Evolutionary conservation across 805 yeast genomes (phyloP), one percentile per base, ranked within the genome.

Genomic region (Starmera amethionina): DNA sequence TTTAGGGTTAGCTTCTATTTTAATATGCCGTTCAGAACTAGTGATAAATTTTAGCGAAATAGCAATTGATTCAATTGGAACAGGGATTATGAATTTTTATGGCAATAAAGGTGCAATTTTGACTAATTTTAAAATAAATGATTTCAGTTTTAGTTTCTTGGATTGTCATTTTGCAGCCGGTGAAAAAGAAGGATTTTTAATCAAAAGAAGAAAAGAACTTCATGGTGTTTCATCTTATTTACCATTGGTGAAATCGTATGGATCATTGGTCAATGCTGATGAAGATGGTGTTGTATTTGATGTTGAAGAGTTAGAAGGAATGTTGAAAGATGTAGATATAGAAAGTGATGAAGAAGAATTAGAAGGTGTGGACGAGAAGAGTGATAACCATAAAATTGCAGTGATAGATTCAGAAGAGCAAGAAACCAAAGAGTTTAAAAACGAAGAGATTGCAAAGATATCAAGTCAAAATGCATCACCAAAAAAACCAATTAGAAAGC

Each of bases 81-180:
- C 82, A 0, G 82, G 82, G 0, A 65, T 75, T 32, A 51, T 77
- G 38, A 69, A 75, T 22, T 48, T 67, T 19, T 77, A 79, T 74
- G 82, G 80, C 14, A 77, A 77, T 55, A 77, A 77, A 49, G 83
- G 83, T 3, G 77, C 79, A 4, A 72, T 74, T 12, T 55, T 67
- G 14, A 57, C 74, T 18, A 58, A 59, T 22, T 65, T 77, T 44
- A 55, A 53, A 30, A 42, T 59, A 4, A 51, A 58, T 8, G 68
- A 67, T 16, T 42, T 50, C 13, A 45, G 54, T 10, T 41, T 68
- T 29, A 61, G 60, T 30, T 35, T 73, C 9, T 53, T 76, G 16
- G 73, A 77, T 46, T 65, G 77, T 49, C 83, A 77, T 52, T 59
- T 77, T 36, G 69, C 72, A 2, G 73, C 76, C 14, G 80, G 83